These are phyloP conservation scores for Tarenaya hassleriana DNA, from an alignment of 345 rosid genomes.

Conservation along the genomic window DNA sequence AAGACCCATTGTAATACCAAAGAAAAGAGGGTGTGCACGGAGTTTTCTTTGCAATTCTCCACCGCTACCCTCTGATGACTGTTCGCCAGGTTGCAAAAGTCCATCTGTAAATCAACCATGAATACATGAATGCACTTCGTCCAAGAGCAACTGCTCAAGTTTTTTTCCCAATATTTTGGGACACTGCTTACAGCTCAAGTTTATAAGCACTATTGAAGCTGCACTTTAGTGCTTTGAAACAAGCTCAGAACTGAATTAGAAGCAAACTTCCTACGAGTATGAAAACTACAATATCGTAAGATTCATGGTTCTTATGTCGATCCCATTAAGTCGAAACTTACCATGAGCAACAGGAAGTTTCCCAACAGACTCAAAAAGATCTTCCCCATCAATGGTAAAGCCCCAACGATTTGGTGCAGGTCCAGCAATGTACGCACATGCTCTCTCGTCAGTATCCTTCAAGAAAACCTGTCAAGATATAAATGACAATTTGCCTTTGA, in stretches of 20 bases:
- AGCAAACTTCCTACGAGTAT: conserved; percentile 3
- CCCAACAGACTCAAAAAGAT: conserved; percentile 57
- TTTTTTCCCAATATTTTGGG: no score
- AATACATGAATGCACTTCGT: conserved; percentile 20
- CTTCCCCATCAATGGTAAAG: conserved; percentile 73
- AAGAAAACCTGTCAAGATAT: conserved; percentile 61
- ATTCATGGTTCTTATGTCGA: not conserved
- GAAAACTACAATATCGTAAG: conserved; percentile 6
- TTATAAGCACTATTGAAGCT: conserved; percentile 2
- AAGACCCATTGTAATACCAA: conserved; percentile 87
- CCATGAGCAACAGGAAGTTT: conserved; percentile 46
- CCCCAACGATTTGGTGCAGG: conserved; percentile 99
- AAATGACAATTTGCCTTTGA: conserved; percentile 12
- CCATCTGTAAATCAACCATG: conserved; percentile 43
- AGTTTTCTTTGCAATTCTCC: conserved; percentile 50
- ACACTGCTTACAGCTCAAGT: not conserved
- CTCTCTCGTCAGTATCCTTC: conserved; percentile 99
- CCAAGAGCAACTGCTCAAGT: conserved; percentile 7
- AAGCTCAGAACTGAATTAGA: conserved; percentile 11
- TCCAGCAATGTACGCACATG: conserved; percentile 98
- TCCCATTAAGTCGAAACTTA: conserved; percentile 31
- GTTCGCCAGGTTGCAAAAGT: conserved; percentile 36
- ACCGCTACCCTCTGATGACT: conserved; percentile 29
- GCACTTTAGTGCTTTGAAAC: conserved; percentile 6
- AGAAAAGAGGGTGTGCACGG: conserved; percentile 80